These are phyloP conservation scores for Collybia nuda DNA, from an alignment of 768 basidiomycete genomes.

Conservation along the genomic window DNA sequence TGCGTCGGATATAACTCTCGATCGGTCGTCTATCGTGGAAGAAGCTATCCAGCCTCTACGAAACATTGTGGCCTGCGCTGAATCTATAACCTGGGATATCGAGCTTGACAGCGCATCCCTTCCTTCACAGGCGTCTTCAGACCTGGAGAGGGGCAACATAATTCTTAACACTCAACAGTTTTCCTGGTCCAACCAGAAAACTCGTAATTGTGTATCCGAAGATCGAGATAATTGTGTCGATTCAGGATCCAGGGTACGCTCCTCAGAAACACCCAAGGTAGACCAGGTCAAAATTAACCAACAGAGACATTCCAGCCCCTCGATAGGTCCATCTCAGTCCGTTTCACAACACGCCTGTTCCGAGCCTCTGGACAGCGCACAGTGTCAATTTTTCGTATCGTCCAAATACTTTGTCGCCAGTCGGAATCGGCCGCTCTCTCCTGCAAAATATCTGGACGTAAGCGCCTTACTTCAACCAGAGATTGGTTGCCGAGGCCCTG, in stretches of 20 bases:
- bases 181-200: constrained; percentile 6
- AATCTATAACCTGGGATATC: constrained; percentile 30
- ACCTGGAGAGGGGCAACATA: not conserved
- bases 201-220: not conserved
- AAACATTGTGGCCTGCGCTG: not conserved
- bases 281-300: not conserved
- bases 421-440: not conserved
- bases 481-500: too few species aligned
- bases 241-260: not conserved
- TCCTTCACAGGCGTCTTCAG: not conserved
- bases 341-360: constrained; percentile 18
- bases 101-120: constrained; percentile 18
- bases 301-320: constrained; percentile 6
- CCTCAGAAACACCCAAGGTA: not conserved
- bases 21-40: not conserved
- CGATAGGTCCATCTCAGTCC: constrained; percentile 29
- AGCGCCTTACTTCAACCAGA: not conserved
- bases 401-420: not conserved
- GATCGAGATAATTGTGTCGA: not conserved
- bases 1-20: not conserved
- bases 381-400: too few species aligned
- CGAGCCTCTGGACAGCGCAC: too few species aligned
- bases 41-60: not conserved
- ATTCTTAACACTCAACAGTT: constrained; percentile 5
- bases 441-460: not conserved